These are phyloP conservation scores for Epichloe uncinata DNA, from an alignment of 2,329 filamentous ascomycete genomes.

Conservation along the genomic window DNA sequence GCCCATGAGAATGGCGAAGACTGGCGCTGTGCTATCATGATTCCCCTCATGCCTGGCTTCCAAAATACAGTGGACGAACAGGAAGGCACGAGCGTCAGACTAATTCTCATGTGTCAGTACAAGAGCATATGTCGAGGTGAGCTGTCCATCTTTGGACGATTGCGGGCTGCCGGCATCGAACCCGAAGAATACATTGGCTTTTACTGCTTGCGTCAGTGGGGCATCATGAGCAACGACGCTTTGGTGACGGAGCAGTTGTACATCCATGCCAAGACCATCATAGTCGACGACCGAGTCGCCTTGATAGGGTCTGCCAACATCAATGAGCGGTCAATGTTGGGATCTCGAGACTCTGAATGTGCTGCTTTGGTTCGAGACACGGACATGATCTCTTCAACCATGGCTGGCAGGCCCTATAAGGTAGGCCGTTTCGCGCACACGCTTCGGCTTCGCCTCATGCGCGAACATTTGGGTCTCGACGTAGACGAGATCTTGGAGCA, in stretches of 20 bases:
- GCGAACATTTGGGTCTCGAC: slow-evolving; percentile 91
- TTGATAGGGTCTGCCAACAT: slow-evolving; percentile 98
- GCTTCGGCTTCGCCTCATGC: slow-evolving; percentile 84
- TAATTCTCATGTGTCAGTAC: slow-evolving; percentile 97
- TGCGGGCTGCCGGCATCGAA: slow-evolving; percentile 69
- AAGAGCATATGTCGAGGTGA: slow-evolving; percentile 91
- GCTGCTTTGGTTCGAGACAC: slow-evolving; percentile 85
- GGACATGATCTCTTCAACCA: slow-evolving; percentile 81
- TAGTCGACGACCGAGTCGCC: slow-evolving; percentile 85
- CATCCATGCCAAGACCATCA: slow-evolving; percentile 93
- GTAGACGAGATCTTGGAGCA: slow-evolving; percentile 83
- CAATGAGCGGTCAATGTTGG: slow-evolving; percentile 93
- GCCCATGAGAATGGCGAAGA: slow-evolving; percentile 74
- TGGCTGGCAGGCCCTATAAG: slow-evolving; percentile 79
- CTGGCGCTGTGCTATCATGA: slow-evolving; percentile 81
- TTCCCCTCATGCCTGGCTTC: slow-evolving; percentile 96
- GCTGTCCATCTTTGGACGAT: slow-evolving; percentile 77
- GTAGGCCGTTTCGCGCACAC: slow-evolving; percentile 90
- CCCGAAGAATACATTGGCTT: slow-evolving; percentile 94
- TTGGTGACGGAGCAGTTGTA: slow-evolving; percentile 94
- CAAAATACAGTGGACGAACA: slow-evolving; percentile 92
- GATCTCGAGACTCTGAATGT: slow-evolving; percentile 80
- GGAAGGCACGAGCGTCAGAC: slow-evolving; percentile 82
- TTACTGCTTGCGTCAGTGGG: slow-evolving; percentile 86
- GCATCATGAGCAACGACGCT: slow-evolving; percentile 71